Base-by-base conservation (phyloP, 2,329 filamentous ascomycete species). In the Trichophyton simii region DNA sequence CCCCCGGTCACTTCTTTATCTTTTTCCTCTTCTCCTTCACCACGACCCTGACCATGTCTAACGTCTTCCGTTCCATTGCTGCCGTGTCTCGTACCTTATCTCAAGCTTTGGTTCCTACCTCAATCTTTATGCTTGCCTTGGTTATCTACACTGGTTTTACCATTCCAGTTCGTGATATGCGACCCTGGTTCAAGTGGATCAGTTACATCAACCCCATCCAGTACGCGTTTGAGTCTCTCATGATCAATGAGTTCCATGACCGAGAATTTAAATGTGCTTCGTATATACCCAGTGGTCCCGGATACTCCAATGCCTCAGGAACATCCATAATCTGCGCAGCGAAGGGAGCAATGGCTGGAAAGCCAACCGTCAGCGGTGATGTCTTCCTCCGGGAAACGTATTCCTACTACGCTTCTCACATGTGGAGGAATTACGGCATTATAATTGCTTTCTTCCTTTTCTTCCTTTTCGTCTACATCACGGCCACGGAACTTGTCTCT, bases 171-270 rank as follows among this genome's bases (percentile, higher is more conserved):
- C 68, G 67, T 9, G 69, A 92, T 87, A 87, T 57, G 91, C 90
- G 6, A 88, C 91, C 73, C 73, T 95, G 89, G 89, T 87, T 87
- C 67, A 80, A 84, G 63, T 95, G 90, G 90, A 83, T 95, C 64
- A 87, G 87, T 70, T 92, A 89, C 70, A 76, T 94, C 42, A 86
- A 94, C 64, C 89, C 89, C 1, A 81, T 95, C 15, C 83, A 83
- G 0, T 95, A 95, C 65, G 84, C 84, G 0, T 95, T 95, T 68
- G 90, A 95, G 72, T 79, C 84, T 0, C 79, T 95, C 28, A 87
- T 92, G 81, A 82, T 89, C 65, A 95, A 95, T 73, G 91, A 96
- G 72, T 95, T 95, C 67, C 72, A 84, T 66, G 76, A 78, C 63
- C 83, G 86, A n/a, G 63, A 82, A 0, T 94, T 87, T 70, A 48